phyloP scores from a whole-genome alignment of 768 basidiomycete genomes.

The Kwoniella botswanensis region DNA sequence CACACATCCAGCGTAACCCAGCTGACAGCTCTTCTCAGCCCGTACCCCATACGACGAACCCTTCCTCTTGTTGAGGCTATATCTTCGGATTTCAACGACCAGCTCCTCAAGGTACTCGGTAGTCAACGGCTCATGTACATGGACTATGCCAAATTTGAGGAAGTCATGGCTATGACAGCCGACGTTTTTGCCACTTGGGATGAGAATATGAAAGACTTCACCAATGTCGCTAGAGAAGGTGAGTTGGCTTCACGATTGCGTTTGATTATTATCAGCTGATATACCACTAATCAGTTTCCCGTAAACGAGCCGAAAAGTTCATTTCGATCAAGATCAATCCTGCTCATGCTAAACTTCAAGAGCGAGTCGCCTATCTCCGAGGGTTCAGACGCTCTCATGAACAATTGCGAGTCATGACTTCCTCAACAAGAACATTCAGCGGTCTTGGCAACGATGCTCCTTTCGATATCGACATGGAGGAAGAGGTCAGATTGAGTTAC shows the following conservation, averaged over 20 bases:
- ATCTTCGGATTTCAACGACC: constrained; percentile 95
- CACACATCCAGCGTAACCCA: neutral
- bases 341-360: constrained; percentile 89
- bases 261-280: neutral
- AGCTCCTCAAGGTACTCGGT: constrained; percentile 85
- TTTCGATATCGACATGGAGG: constrained; percentile 92
- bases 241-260: constrained; percentile 7
- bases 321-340: constrained; percentile 94
- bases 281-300: constrained; percentile 64
- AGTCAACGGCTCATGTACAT: constrained; percentile 91
- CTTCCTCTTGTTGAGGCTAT: constrained; percentile 98
- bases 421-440: constrained; percentile 83
- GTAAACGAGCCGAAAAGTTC: constrained; percentile 87
- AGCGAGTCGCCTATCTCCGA: constrained; percentile 79
- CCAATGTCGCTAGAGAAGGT: constrained; percentile 83
- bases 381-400: constrained; percentile 98
- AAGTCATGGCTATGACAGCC: constrained; percentile 74
- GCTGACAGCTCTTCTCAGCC: constrained; percentile 55
- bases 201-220: constrained; percentile 86
- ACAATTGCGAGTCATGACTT: constrained; percentile 95
- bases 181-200: constrained; percentile 87
- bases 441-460: constrained; percentile 68
- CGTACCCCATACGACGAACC: constrained; percentile 93
- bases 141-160: constrained; percentile 92
- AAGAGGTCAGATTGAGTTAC: constrained; percentile 94